phyloP scores from a whole-genome alignment of 345 rosid genomes.

The Heritiera fomes region DNA sequence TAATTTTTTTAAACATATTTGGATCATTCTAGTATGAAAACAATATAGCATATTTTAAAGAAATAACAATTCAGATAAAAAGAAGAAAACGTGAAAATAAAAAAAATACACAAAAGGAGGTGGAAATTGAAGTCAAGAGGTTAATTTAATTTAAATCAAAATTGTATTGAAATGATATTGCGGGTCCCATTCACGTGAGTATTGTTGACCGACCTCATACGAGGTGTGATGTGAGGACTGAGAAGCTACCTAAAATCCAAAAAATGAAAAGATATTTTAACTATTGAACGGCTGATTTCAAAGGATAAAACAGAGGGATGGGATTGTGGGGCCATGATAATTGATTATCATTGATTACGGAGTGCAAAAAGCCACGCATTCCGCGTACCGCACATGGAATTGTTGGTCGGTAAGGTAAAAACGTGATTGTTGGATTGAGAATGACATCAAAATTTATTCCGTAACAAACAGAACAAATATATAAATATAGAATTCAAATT shows the following conservation, averaged over 20 bases:
- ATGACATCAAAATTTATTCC: background rate
- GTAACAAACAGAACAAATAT: background rate
- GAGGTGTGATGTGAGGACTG: no score
- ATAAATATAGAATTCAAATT: no score
- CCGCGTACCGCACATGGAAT: constrained; percentile 7
- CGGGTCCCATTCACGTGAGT: constrained; percentile 11
- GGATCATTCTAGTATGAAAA: no score
- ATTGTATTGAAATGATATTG: background rate
- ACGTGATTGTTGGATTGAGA: background rate
- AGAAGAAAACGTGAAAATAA: no score
- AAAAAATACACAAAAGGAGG: background rate
- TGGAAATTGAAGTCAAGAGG: background rate
- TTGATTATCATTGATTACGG: background rate
- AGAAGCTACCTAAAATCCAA: no score
- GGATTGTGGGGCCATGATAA: background rate
- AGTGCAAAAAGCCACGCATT: background rate
- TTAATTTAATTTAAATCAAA: background rate
- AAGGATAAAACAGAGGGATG: background rate
- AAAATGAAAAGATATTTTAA: background rate
- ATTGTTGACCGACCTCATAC: background rate
- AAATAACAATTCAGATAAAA: no score
- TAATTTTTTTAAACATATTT: no score
- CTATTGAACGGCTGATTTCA: background rate
- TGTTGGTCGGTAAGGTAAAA: constrained; percentile 6
- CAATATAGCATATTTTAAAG: no score